Evolutionary conservation across 1,284 basidiomycete genomes (phyloP).

Genomic region (Xerocomus nothofagi): DNA sequence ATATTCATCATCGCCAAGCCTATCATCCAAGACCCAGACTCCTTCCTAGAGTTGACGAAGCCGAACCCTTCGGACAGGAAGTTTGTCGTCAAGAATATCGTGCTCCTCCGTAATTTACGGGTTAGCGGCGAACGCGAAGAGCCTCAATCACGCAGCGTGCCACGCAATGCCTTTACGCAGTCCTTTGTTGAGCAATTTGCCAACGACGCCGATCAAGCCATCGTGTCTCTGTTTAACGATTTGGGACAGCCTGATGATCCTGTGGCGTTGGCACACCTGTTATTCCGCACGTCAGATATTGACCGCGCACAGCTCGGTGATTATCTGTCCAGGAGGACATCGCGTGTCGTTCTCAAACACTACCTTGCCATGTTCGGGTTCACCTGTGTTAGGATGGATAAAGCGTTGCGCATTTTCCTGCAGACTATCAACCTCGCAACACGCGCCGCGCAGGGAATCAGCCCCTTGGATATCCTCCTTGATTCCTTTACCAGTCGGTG

Average conservation of each 20-base stretch:
- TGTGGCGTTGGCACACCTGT: slow-evolving; percentile 69
- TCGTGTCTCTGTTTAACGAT: slow-evolving; percentile 62
- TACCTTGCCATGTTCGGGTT: slow-evolving; percentile 90
- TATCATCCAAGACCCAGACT: slow-evolving; percentile 61
- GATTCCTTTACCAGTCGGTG: slow-evolving; percentile 89
- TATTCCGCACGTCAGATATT: slow-evolving; percentile 85
- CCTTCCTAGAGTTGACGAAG: slow-evolving; percentile 55
- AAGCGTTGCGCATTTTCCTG: slow-evolving; percentile 85
- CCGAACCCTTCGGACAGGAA: slow-evolving; percentile 75
- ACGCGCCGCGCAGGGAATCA: slow-evolving; percentile 45
- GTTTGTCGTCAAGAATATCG: slow-evolving; percentile 87
- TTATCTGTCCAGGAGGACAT: slow-evolving; percentile 73
- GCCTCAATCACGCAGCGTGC: slow-evolving; percentile 43
- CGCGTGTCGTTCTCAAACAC: slow-evolving; percentile 73
- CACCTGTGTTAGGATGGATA: slow-evolving; percentile 80
- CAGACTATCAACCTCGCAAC: slow-evolving; percentile 75
- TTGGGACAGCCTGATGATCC: slow-evolving; percentile 60
- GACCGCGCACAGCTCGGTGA: slow-evolving; percentile 83
- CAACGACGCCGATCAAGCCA: slow-evolving; percentile 71
- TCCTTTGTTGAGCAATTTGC: slow-evolving; percentile 75
- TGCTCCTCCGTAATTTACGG: slow-evolving; percentile 71
- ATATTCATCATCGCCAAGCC: slow-evolving; percentile 86
- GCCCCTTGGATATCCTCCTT: slow-evolving; percentile 63
- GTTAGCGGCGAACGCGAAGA: slow-evolving; percentile 68
- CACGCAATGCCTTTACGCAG: slow-evolving; percentile 60